Evolutionary conservation across 2,329 filamentous ascomycete genomes (phyloP).

Genomic region (Torrubiellomyces zombiae): DNA sequence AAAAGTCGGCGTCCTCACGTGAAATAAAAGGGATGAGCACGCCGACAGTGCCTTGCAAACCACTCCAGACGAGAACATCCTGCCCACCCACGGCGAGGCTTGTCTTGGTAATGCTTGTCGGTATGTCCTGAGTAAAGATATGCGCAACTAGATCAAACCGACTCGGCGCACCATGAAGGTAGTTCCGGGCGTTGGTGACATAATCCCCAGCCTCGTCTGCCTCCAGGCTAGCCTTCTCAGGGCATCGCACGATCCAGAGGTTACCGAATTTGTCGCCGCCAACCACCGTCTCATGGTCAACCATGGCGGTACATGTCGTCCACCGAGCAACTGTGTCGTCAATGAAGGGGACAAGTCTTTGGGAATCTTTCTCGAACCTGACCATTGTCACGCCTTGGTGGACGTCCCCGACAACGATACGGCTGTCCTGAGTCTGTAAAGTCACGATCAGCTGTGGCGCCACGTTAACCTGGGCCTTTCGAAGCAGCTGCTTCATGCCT

Average conservation of each 20-base stretch:
- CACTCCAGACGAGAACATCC: conserved; percentile 82
- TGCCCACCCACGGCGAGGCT: conserved; percentile 80
- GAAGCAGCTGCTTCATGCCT: conserved; percentile 76
- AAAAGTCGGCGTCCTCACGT: conserved; percentile 91
- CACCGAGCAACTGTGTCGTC: conserved; percentile 82
- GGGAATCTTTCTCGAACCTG: conserved; percentile 82
- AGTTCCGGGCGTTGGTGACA: conserved; percentile 75
- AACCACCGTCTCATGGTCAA: conserved; percentile 89
- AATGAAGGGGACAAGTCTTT: conserved; percentile 80
- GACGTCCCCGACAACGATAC: conserved; percentile 81
- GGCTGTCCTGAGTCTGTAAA: conserved; percentile 74
- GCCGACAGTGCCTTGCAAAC: conserved; percentile 83
- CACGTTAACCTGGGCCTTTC: conserved; percentile 73
- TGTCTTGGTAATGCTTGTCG: conserved; percentile 77
- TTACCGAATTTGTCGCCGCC: conserved; percentile 98
- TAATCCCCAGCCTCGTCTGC: conserved; percentile 85
- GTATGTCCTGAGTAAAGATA: conserved; percentile 81
- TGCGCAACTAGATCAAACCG: conserved; percentile 72
- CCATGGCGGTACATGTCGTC: conserved; percentile 82
- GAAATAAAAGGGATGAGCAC: conserved; percentile 81
- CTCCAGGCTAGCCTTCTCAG: conserved; percentile 69
- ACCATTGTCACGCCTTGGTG: conserved; percentile 82
- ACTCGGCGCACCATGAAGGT: conserved; percentile 76
- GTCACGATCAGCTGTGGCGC: conserved; percentile 67
- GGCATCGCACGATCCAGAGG: conserved; percentile 78